Percentiles rank a stretch among this genome's conserved stretches.
Conservation (phyloP, 495 filamentous ascomycete genomes). For the Lophiostoma macrostomum region DNA sequence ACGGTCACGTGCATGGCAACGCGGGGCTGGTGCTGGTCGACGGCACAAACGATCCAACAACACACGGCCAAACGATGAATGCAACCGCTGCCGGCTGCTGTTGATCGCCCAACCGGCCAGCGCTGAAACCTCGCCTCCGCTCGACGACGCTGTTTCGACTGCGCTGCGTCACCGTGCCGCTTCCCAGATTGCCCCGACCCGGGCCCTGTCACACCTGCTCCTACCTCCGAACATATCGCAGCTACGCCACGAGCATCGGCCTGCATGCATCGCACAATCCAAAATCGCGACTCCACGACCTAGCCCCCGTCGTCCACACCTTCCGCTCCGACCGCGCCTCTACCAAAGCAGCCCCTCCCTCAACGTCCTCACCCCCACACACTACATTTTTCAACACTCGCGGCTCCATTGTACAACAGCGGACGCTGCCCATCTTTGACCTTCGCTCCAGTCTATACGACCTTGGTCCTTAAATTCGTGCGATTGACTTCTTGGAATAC, state of each 20-base stretch:
- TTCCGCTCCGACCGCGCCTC: neutral
- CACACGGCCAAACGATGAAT: conserved; percentile 14
- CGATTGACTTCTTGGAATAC: neutral
- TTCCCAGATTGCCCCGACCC: neutral
- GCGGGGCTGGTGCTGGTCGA: too few species aligned
- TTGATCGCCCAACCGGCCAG: too few species aligned
- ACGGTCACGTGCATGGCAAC: too few species aligned
- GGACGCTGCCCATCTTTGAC: too few species aligned
- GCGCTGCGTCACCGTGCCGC: neutral
- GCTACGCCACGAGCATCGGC: conserved; percentile 4
- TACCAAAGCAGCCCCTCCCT: neutral
- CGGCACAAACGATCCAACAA: too few species aligned
- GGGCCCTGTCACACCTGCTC: neutral
- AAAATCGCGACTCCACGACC: conserved; percentile 3
- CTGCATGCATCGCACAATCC: conserved; percentile 1
- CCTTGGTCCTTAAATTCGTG: too few species aligned
- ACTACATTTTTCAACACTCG: conserved; percentile 7
- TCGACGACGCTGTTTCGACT: neutral
- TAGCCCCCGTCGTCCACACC: neutral
- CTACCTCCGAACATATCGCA: conserved; percentile 4
- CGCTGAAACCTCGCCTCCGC: neutral
- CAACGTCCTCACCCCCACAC: conserved; percentile 2
- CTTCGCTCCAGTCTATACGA: too few species aligned
- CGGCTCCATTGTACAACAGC: too few species aligned
- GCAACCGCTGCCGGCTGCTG: conserved; percentile 2